These are phyloP conservation scores for Colletotrichum sojae DNA, from an alignment of 2,329 filamentous ascomycete genomes.

Conservation along the genomic window DNA sequence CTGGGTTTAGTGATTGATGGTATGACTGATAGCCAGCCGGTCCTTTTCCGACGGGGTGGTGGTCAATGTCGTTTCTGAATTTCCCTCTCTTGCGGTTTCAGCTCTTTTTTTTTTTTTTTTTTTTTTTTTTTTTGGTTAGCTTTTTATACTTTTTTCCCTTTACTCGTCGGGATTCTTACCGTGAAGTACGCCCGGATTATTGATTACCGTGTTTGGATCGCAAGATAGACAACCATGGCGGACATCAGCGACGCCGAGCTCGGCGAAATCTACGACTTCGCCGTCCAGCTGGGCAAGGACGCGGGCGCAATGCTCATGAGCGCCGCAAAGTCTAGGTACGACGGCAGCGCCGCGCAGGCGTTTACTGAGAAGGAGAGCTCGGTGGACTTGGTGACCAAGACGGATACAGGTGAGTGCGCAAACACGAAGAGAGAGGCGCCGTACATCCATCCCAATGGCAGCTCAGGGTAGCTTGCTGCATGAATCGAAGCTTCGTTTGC, in stretches of 20 bases:
- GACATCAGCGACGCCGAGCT: slow-evolving; percentile 63
- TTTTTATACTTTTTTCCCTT: background rate
- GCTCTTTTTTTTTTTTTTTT: background rate
- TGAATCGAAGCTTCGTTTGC: too few relatives aligned
- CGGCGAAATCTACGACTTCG: slow-evolving; percentile 77
- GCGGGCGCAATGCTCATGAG: slow-evolving; percentile 78
- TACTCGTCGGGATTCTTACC: background rate
- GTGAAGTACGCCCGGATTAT: too few relatives aligned
- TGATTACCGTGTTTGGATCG: too few relatives aligned
- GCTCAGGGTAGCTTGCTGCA: background rate
- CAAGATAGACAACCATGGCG: slow-evolving; percentile 27
- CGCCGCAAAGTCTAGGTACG: slow-evolving; percentile 70
- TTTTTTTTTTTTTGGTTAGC: background rate
- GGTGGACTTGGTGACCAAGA: slow-evolving; percentile 84
- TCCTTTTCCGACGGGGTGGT: too few relatives aligned
- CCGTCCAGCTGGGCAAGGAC: slow-evolving; percentile 77
- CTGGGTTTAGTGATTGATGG: slow-evolving; percentile 4
- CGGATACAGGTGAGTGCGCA: slow-evolving; percentile 73
- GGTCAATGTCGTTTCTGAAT: too few relatives aligned
- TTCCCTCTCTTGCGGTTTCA: slow-evolving; percentile 4
- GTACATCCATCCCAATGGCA: background rate
- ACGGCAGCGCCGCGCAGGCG: slow-evolving; percentile 51
- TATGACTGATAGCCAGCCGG: slow-evolving; percentile 3
- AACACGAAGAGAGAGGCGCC: too few relatives aligned
- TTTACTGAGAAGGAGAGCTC: slow-evolving; percentile 80